Evolutionary conservation across 2,329 filamentous ascomycete genomes (phyloP).

Genomic region (Aplosporella prunicola): DNA sequence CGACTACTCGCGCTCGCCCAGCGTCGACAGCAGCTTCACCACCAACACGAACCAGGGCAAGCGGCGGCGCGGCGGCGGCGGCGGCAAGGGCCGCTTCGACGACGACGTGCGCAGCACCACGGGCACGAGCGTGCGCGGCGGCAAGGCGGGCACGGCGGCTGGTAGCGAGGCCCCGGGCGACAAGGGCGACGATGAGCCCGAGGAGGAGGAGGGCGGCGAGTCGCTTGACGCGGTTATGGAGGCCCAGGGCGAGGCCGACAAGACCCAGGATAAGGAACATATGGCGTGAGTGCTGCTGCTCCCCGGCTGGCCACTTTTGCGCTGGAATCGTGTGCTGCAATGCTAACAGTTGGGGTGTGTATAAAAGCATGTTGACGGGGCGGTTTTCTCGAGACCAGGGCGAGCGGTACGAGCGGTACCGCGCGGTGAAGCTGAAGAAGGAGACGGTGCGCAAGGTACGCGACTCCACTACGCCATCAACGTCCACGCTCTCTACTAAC

Average conservation of each 20-base stretch:
- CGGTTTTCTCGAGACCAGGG: slow-evolving; percentile 59
- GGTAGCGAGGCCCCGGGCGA: slow-evolving; percentile 30
- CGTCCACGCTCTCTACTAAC: neutral
- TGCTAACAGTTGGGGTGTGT: slow-evolving; percentile 6
- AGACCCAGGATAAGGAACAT: slow-evolving; percentile 58
- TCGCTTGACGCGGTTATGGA: slow-evolving; percentile 41
- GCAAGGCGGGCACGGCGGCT: slow-evolving; percentile 15
- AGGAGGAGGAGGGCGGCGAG: slow-evolving; percentile 43
- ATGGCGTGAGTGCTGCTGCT: slow-evolving; percentile 35
- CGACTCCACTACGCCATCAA: slow-evolving; percentile 4
- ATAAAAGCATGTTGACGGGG: slow-evolving; percentile 47
- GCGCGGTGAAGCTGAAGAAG: slow-evolving; percentile 58
- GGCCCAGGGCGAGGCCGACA: slow-evolving; percentile 48
- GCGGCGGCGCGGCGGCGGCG: slow-evolving; percentile 46
- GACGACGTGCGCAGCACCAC: slow-evolving; percentile 25
- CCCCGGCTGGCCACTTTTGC: neutral
- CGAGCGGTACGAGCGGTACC: slow-evolving; percentile 61
- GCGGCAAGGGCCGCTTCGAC: slow-evolving; percentile 39
- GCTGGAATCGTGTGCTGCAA: neutral
- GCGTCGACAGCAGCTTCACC: slow-evolving; percentile 47
- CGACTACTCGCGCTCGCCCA: slow-evolving; percentile 53
- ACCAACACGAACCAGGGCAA: slow-evolving; percentile 44
- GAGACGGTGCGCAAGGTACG: slow-evolving; percentile 58
- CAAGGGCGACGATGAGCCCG: slow-evolving; percentile 49
- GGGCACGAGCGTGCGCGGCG: slow-evolving; percentile 25